These are phyloP conservation scores for Drosera capensis DNA, from an alignment of 148 eudicot genomes.

Conservation along the genomic window DNA sequence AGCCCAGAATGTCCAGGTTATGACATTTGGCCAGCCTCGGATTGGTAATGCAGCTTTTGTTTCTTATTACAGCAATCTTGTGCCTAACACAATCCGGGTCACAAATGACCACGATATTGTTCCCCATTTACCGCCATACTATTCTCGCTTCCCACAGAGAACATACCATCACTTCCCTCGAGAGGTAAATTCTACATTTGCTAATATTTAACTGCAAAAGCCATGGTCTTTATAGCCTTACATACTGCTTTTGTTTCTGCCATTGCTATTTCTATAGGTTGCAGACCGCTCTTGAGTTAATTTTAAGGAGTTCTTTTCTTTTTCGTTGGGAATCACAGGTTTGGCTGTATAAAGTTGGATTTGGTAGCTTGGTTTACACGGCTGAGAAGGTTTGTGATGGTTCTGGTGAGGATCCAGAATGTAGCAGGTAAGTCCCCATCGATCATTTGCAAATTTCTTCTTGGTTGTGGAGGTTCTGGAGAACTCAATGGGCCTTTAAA, in stretches of 20 bases:
- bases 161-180: constrained; percentile 88
- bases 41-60: constrained; percentile 84
- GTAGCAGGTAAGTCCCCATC: constrained; percentile 55
- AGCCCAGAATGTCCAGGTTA: constrained; percentile 42
- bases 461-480: not conserved
- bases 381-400: constrained; percentile 78
- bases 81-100: constrained; percentile 79
- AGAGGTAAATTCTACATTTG: constrained; percentile 50
- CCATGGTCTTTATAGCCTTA: too few species aligned
- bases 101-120: constrained; percentile 81
- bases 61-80: constrained; percentile 37
- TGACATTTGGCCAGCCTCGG: constrained; percentile 96
- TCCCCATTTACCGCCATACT: constrained; percentile 93
- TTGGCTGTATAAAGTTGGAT: constrained; percentile 57
- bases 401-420: constrained; percentile 88
- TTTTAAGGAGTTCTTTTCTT: too few species aligned
- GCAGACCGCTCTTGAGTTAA: too few species aligned
- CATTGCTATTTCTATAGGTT: too few species aligned
- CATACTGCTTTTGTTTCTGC: too few species aligned
- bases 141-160: constrained; percentile 51
- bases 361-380: constrained; percentile 41
- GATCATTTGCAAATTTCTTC: not conserved
- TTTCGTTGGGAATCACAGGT: constrained; percentile 63
- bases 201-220: too few species aligned
- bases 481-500: not conserved